Evolutionary conservation across 2,329 filamentous ascomycete species (phyloP).

Genomic region (Pestalotiopsis sp.): DNA sequence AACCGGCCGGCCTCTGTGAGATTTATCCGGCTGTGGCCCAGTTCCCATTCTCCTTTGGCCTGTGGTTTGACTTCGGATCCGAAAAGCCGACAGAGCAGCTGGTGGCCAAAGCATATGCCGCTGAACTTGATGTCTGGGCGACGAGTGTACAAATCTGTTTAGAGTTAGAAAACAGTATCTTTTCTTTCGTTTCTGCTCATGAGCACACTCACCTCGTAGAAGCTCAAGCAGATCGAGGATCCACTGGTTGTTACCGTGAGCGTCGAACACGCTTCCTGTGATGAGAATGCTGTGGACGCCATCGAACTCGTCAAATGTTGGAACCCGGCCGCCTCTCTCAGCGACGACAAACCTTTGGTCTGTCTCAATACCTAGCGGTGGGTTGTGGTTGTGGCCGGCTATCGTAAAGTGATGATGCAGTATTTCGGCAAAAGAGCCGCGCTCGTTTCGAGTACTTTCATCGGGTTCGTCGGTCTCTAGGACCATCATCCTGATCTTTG

Average conservation of each 20-base stretch:
- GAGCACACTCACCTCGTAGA: slow-evolving; percentile 40
- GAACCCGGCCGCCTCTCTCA: slow-evolving; percentile 48
- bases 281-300: slow-evolving; percentile 74
- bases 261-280: slow-evolving; percentile 70
- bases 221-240: slow-evolving; percentile 69
- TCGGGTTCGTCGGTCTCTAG: slow-evolving; percentile 62
- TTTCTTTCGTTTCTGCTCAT: too few species aligned
- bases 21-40: slow-evolving; percentile 66
- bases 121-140: slow-evolving; percentile 61
- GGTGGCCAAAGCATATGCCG: slow-evolving; percentile 82
- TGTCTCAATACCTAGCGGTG: slow-evolving; percentile 56
- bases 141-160: slow-evolving; percentile 48
- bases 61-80: slow-evolving; percentile 69
- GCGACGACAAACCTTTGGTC: slow-evolving; percentile 57
- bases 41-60: slow-evolving; percentile 70
- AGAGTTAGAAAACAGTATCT: not conserved
- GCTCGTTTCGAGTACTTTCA: slow-evolving; percentile 48
- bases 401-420: slow-evolving; percentile 52
- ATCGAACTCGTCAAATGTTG: slow-evolving; percentile 53
- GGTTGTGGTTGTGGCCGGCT: slow-evolving; percentile 55
- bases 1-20: slow-evolving; percentile 68
- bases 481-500: slow-evolving; percentile 44
- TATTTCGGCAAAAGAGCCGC: slow-evolving; percentile 58
- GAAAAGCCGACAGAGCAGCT: slow-evolving; percentile 73
- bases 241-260: slow-evolving; percentile 73